Evolutionary conservation across 768 basidiomycete species (phyloP).

Genomic region (Tulasnella sp.): DNA sequence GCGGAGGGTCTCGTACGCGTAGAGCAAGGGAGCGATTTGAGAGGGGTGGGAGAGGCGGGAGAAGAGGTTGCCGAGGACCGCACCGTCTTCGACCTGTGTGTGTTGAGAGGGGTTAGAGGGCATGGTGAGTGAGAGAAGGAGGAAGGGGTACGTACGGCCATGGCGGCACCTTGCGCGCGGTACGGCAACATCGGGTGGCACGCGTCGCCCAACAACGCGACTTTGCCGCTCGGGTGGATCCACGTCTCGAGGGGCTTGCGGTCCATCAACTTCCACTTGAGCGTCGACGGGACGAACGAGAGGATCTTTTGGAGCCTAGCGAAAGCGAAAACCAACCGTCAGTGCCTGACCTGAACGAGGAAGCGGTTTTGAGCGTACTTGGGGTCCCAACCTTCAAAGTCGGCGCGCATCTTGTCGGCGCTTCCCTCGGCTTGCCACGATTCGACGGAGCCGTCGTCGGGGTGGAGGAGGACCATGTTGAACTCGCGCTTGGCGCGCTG

Average conservation of each 20-base stretch:
- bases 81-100: constrained; percentile 34
- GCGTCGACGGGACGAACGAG: constrained; percentile 33
- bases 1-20: constrained; percentile 43
- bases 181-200: constrained; percentile 52
- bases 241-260: constrained; percentile 37
- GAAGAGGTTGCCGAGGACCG: constrained; percentile 39
- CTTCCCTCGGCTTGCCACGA: constrained; percentile 36
- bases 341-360: neutral
- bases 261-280: constrained; percentile 40
- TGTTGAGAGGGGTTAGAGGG: neutral
- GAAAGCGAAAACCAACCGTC: neutral
- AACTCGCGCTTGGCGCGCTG: constrained; percentile 19
- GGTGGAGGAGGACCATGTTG: constrained; percentile 15
- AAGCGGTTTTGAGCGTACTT: neutral
- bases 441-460: constrained; percentile 20
- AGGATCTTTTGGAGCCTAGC: constrained; percentile 34
- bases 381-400: constrained; percentile 40
- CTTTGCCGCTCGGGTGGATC: constrained; percentile 34
- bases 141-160: constrained; percentile 22
- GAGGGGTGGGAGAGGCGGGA: constrained; percentile 32
- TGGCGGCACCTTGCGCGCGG: constrained; percentile 43
- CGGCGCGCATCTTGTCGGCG: constrained; percentile 35
- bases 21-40: constrained; percentile 37
- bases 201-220: constrained; percentile 42
- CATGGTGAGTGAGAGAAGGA: neutral